phyloP scores from a whole-genome alignment of 2,329 filamentous ascomycete species.

The Coleophoma cylindrospora region DNA sequence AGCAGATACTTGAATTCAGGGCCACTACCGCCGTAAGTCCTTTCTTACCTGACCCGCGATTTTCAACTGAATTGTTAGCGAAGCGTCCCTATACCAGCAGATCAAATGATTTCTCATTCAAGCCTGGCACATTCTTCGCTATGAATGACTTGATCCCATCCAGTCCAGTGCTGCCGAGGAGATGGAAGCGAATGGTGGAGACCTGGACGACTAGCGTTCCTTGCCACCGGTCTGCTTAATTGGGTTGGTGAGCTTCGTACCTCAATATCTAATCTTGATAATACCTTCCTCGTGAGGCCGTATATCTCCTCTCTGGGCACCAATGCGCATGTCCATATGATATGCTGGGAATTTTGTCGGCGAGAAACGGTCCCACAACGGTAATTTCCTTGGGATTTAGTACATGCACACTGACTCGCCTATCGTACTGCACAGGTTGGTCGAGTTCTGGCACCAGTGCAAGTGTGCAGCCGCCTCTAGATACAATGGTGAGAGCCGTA shows the following conservation, averaged over 20 bases:
- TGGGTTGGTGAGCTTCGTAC: slow-evolving; percentile 33
- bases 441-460: neutral
- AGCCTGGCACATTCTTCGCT: slow-evolving; percentile 27
- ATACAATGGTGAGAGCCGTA: neutral
- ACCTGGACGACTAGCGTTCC: slow-evolving; percentile 19
- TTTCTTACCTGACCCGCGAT: slow-evolving; percentile 42
- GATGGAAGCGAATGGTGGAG: slow-evolving; percentile 14
- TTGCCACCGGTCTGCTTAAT: slow-evolving; percentile 20
- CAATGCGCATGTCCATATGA: neutral
- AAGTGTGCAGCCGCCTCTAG: neutral
- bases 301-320: slow-evolving; percentile 15
- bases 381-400: neutral
- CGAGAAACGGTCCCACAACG: neutral
- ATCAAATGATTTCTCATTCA: slow-evolving; percentile 32
- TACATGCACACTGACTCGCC: neutral
- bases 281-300: slow-evolving; percentile 28
- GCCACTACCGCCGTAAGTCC: slow-evolving; percentile 52
- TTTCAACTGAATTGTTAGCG: slow-evolving; percentile 49
- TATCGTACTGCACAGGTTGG: neutral
- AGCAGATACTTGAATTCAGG: slow-evolving; percentile 61
- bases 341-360: neutral
- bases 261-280: slow-evolving; percentile 32
- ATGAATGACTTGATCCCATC: slow-evolving; percentile 25
- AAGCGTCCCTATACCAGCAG: slow-evolving; percentile 54
- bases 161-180: slow-evolving; percentile 23